A percentile compares a stretch with the other conserved stretches of the same genome.
phyloP scores from a whole-genome alignment of 345 rosid genomes.

The Ceriops tagal region DNA sequence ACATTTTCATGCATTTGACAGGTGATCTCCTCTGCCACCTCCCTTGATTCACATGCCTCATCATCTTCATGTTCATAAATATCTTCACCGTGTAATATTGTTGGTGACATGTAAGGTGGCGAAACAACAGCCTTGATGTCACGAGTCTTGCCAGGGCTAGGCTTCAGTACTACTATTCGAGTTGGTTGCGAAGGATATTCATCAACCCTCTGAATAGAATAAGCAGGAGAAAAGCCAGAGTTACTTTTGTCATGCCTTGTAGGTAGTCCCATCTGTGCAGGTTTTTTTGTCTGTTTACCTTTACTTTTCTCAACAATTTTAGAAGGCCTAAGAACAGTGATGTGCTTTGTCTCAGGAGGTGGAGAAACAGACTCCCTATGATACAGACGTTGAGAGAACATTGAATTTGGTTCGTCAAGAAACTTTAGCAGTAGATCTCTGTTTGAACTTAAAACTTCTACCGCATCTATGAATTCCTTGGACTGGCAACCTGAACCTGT shows the following conservation, averaged over 20 bases:
- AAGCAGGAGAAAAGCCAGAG: conserved; percentile 38
- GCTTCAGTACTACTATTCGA: conserved; percentile 84
- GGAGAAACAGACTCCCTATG: conserved; percentile 52
- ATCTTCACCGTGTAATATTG: conserved; percentile 33
- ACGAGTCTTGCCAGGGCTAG: conserved; percentile 60
- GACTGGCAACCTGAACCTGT: conserved; percentile 69
- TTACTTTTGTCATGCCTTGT: conserved; percentile 41
- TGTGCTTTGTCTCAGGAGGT: conserved; percentile 68
- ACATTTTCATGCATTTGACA: conserved; percentile 49
- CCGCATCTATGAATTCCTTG: conserved; percentile 79
- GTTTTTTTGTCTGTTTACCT: conserved; percentile 44
- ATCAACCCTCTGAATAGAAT: conserved; percentile 39
- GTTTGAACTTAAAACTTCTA: conserved; percentile 72
- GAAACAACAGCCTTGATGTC: conserved; percentile 44
- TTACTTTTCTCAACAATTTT: conserved; percentile 57
- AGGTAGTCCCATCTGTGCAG: conserved; percentile 36
- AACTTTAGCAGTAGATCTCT: conserved; percentile 65
- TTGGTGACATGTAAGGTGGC: conserved; percentile 48
- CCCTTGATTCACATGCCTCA: conserved; percentile 53
- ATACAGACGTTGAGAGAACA: conserved; percentile 50
- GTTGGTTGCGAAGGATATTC: conserved; percentile 68
- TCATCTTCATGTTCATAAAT: conserved; percentile 48
- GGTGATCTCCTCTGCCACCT: conserved; percentile 60
- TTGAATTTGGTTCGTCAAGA: conserved; percentile 75
- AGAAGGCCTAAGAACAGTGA: conserved; percentile 85